These are phyloP conservation scores for Aureococcus anophagefferens DNA, from an alignment of 108 stramenopile genomes.

Conservation along the genomic window DNA sequence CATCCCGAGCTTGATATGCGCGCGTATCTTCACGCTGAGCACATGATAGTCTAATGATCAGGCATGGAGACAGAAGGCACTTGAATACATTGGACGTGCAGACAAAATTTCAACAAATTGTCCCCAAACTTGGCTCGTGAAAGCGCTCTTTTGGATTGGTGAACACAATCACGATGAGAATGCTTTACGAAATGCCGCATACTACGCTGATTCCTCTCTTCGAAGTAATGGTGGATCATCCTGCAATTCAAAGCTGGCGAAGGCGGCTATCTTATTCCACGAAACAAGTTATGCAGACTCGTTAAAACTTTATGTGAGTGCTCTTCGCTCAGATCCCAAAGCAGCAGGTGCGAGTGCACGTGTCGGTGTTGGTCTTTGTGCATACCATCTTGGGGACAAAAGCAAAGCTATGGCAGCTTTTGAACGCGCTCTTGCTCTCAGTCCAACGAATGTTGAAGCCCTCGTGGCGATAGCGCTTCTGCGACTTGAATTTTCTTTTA, in stretches of 20 bases:
- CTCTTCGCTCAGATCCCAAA: no score
- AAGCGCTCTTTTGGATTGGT: background rate
- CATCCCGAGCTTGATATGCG: no score
- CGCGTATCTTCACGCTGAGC: no score
- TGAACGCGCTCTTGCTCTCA: background rate
- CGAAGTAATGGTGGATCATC: background rate
- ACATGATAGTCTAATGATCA: no score
- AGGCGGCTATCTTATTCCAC: background rate
- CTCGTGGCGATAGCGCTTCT: no score
- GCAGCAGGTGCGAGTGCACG: background rate
- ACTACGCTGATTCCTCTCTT: background rate
- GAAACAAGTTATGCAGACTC: background rate
- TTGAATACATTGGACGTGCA: background rate
- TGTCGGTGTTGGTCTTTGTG: background rate
- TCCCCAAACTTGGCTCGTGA: background rate
- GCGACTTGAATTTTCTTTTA: no score
- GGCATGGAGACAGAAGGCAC: background rate
- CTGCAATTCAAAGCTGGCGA: background rate
- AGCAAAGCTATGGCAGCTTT: background rate
- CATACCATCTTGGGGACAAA: background rate
- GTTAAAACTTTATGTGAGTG: background rate
- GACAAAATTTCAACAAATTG: background rate
- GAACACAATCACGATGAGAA: background rate
- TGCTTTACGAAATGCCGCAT: background rate
- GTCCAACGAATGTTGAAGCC: no score